A percentile compares a stretch with the other conserved stretches of the same genome.
phyloP scores from a whole-genome alignment of 371 early-diverging fungal species.

The Rhizopus microsporus region DNA sequence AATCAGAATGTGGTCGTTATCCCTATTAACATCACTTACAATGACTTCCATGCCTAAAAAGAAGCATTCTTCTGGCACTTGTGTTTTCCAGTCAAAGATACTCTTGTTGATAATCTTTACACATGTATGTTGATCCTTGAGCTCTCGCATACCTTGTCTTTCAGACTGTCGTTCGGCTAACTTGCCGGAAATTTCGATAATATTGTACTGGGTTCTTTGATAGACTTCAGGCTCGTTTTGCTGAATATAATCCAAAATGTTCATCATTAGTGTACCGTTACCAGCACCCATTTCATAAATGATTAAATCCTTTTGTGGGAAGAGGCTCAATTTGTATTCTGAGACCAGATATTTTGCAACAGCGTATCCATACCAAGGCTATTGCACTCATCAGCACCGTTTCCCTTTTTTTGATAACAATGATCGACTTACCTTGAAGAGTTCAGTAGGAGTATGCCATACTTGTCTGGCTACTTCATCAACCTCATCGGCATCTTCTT shows the following conservation, averaged over 20 bases:
- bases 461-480: conserved; percentile 79
- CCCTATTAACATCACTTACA: conserved; percentile 47
- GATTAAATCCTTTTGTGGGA: conserved; percentile 65
- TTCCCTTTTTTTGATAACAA: not conserved
- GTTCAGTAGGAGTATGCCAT: conserved; percentile 97
- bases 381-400: conserved; percentile 1
- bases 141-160: conserved; percentile 51
- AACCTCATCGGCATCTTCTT: conserved; percentile 60
- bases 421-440: conserved; percentile 78
- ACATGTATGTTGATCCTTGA: conserved; percentile 51
- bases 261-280: conserved; percentile 93
- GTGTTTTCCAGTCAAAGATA: conserved; percentile 89
- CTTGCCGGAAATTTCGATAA: conserved; percentile 90
- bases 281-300: conserved; percentile 98
- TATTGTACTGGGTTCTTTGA: conserved; percentile 75
- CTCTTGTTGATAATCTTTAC: conserved; percentile 85
- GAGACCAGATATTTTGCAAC: conserved; percentile 88
- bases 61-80: conserved; percentile 77
- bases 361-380: conserved; percentile 92
- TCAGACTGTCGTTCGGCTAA: conserved; percentile 74
- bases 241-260: conserved; percentile 88
- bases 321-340: conserved; percentile 68
- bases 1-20: not conserved
- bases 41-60: conserved; percentile 93
- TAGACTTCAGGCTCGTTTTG: conserved; percentile 81